A percentile compares a stretch with the other conserved stretches of the same genome.
These are phyloP conservation scores for Stipa capillata DNA, from an alignment of 176 grass and related monocot species.

Conservation along the genomic window DNA sequence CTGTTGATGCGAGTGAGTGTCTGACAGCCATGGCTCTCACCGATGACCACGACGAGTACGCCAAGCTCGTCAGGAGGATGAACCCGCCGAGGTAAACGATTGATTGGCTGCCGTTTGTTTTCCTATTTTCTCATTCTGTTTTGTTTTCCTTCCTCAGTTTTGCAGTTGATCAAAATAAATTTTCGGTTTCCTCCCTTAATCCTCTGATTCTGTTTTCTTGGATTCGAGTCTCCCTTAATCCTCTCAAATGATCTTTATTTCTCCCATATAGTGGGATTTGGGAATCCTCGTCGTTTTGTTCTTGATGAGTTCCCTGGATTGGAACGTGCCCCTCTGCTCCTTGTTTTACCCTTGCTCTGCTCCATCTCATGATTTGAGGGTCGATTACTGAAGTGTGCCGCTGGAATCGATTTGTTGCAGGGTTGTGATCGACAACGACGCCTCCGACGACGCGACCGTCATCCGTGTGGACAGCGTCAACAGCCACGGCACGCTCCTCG, in stretches of 20 bases:
- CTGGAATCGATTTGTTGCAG: constrained; percentile 14
- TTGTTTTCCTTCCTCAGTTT: neutral
- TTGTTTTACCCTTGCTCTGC: neutral
- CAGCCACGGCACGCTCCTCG: constrained; percentile 68
- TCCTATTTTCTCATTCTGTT: too few relatives aligned
- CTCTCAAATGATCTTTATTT: neutral
- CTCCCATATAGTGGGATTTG: neutral
- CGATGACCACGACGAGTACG: constrained; percentile 64
- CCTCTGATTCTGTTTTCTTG: neutral
- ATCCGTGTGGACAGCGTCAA: constrained; percentile 80
- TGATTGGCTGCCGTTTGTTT: neutral
- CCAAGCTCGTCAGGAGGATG: constrained; percentile 79
- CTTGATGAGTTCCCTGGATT: neutral
- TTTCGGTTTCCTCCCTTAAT: neutral
- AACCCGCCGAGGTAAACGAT: constrained; percentile 63
- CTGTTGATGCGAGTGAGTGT: constrained; percentile 13
- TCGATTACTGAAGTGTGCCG: neutral
- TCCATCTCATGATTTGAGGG: neutral
- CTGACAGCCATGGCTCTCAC: constrained; percentile 13
- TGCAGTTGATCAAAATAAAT: neutral
- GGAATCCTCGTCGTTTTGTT: too few relatives aligned
- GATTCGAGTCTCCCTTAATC: neutral
- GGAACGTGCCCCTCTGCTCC: neutral
- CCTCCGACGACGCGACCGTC: constrained; percentile 60
- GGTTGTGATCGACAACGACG: constrained; percentile 81